These are phyloP conservation scores for Phytophthora sp. DNA, from an alignment of 352 stramenopile species.

Conservation along the genomic window DNA sequence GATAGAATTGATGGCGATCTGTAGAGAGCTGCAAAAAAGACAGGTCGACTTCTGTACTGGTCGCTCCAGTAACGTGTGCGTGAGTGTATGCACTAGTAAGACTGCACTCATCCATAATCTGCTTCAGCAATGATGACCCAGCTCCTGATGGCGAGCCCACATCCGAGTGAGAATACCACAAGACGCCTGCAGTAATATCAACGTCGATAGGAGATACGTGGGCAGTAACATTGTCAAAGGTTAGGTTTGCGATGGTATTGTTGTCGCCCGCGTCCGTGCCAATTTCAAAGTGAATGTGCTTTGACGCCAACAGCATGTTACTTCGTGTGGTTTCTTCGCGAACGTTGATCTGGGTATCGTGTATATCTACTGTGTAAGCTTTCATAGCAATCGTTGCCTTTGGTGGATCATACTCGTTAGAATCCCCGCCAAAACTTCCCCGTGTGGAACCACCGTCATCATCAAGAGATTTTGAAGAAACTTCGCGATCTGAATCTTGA, in stretches of 20 bases:
- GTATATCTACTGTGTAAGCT: slow-evolving; percentile 76
- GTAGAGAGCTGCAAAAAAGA: slow-evolving; percentile 77
- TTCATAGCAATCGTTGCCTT: slow-evolving; percentile 59
- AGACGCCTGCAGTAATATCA: slow-evolving; percentile 68
- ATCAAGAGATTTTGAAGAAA: slow-evolving; percentile 15
- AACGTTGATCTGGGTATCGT: slow-evolving; percentile 83
- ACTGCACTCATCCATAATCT: slow-evolving; percentile 85
- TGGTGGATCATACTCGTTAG: slow-evolving; percentile 14
- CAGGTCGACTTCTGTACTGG: slow-evolving; percentile 62
- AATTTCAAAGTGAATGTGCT: slow-evolving; percentile 80
- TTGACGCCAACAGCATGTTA: slow-evolving; percentile 72
- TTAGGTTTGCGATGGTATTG: slow-evolving; percentile 64
- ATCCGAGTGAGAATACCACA: slow-evolving; percentile 69
- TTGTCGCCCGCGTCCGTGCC: slow-evolving; percentile 50
- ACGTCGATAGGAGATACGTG: slow-evolving; percentile 80
- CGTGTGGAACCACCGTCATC: slow-evolving; percentile 15
- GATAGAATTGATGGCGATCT: slow-evolving; percentile 84
- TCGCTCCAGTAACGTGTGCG: slow-evolving; percentile 43
- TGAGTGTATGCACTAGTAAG: slow-evolving; percentile 66
- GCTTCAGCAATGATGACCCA: slow-evolving; percentile 56
- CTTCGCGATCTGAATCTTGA: slow-evolving; percentile 21
- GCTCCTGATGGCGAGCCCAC: slow-evolving; percentile 7
- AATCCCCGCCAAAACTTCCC: slow-evolving; percentile 16
- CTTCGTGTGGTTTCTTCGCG: slow-evolving; percentile 69
- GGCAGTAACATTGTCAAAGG: slow-evolving; percentile 70